A percentile compares a stretch with the other conserved stretches of the same genome.
Conservation (phyloP, 805 yeast genomes). For the Candida silvatica region DNA sequence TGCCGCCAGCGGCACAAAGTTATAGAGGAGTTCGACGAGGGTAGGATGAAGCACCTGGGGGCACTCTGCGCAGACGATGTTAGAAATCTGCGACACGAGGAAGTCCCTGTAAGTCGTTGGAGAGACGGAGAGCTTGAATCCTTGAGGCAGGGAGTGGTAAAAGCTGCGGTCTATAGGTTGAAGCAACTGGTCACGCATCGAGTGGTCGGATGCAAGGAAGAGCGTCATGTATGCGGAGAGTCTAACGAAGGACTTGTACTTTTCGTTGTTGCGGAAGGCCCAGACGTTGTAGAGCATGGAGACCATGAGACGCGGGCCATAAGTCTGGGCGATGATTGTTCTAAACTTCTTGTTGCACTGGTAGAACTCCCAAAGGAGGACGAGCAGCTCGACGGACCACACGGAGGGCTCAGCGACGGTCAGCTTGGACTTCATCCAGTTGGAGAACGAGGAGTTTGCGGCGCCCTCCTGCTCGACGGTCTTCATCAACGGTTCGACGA, state of each 20-base stretch:
- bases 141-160: constrained; percentile 43
- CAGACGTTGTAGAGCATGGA: constrained; percentile 49
- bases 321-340: constrained; percentile 31
- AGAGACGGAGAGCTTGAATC: constrained; percentile 30
- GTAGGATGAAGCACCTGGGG: constrained; percentile 33
- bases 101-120: constrained; percentile 57
- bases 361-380: constrained; percentile 66
- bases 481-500: constrained; percentile 37
- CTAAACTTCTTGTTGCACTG: constrained; percentile 62
- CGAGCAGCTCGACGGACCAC: constrained; percentile 51
- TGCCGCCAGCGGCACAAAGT: constrained; percentile 37
- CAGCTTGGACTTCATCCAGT: constrained; percentile 17
- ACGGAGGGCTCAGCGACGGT: constrained; percentile 18
- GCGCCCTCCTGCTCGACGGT: constrained; percentile 14
- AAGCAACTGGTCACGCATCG: constrained; percentile 31
- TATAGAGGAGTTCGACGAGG: constrained; percentile 52
- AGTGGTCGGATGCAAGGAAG: constrained; percentile 32
- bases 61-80: constrained; percentile 25
- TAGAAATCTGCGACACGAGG: constrained; percentile 42
- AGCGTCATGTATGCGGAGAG: constrained; percentile 44
- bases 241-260: constrained; percentile 36
- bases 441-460: constrained; percentile 14
- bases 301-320: constrained; percentile 44
- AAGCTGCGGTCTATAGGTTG: constrained; percentile 34
- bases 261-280: constrained; percentile 33